phyloP scores from a whole-genome alignment of 2,329 filamentous ascomycete species.

The Colletotrichum scovillei region DNA sequence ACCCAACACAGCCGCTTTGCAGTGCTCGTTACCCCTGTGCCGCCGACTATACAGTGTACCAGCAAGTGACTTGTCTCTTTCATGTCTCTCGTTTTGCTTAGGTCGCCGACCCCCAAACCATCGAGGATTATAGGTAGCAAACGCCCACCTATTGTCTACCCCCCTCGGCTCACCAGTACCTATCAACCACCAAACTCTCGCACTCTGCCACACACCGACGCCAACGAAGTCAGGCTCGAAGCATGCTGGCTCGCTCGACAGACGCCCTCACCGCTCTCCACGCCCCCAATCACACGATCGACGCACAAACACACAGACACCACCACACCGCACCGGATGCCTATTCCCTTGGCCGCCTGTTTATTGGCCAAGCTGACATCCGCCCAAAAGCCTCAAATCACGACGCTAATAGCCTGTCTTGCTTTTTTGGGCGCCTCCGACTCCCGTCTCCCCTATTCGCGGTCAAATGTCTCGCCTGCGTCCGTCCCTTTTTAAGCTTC shows the following conservation, averaged over 20 bases:
- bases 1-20: neutral
- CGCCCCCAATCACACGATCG: constrained; percentile 35
- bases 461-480: constrained; percentile 32
- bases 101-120: neutral
- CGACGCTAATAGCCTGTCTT: constrained; percentile 29
- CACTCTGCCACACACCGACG: neutral
- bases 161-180: neutral
- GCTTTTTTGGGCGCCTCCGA: constrained; percentile 31
- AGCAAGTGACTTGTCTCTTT: constrained; percentile 2
- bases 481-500: constrained; percentile 35
- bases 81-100: constrained; percentile 4
- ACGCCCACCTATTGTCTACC: neutral
- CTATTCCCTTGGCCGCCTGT: constrained; percentile 17
- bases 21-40: neutral
- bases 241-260: neutral
- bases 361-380: constrained; percentile 23
- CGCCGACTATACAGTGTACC: neutral
- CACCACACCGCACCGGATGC: constrained; percentile 26
- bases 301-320: constrained; percentile 32
- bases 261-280: constrained; percentile 18
- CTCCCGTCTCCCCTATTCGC: constrained; percentile 28
- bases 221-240: neutral
- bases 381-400: constrained; percentile 33
- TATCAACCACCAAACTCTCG: neutral
- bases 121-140: neutral